Conservation (phyloP, 371 early-diverging fungal species). For the Fennellomyces sp. region DNA sequence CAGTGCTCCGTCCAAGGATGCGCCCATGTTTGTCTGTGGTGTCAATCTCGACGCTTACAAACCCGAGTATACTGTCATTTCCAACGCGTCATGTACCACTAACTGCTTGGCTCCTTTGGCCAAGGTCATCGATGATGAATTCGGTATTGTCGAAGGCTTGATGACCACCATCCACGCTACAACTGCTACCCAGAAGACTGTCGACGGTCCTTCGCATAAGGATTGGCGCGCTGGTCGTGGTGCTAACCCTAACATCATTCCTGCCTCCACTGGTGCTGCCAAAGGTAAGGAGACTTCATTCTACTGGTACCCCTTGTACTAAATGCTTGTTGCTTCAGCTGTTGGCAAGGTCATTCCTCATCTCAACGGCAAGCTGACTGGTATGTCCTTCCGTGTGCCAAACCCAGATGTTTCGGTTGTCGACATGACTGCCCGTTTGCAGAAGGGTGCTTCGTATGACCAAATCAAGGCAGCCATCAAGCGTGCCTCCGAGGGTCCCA, state of each 20-base stretch:
- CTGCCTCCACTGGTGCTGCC: conserved; percentile 99
- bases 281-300: conserved; percentile 48
- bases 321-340: conserved; percentile 71
- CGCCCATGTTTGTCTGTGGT: conserved; percentile 90
- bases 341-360: conserved; percentile 98
- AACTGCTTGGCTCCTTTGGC: conserved; percentile 99
- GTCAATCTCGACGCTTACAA: conserved; percentile 97
- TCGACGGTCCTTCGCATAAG: conserved; percentile 98
- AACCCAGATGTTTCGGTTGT: conserved; percentile 98
- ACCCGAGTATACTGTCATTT: conserved; percentile 84
- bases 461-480: conserved; percentile 88
- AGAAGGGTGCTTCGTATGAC: conserved; percentile 90
- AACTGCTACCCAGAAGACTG: conserved; percentile 99
- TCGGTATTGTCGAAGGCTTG: conserved; percentile 83
- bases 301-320: not conserved
- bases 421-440: conserved; percentile 94
- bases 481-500: conserved; percentile 75
- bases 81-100: conserved; percentile 99
- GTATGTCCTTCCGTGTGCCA: conserved; percentile 99
- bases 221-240: conserved; percentile 98
- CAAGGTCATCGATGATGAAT: conserved; percentile 97
- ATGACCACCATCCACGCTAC: conserved; percentile 99
- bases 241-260: conserved; percentile 98
- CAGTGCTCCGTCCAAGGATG: conserved; percentile 95
- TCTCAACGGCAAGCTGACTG: conserved; percentile 97